Base-by-base conservation (phyloP, 164 flowering plant genomes). In the Pachysandra terminalis region DNA sequence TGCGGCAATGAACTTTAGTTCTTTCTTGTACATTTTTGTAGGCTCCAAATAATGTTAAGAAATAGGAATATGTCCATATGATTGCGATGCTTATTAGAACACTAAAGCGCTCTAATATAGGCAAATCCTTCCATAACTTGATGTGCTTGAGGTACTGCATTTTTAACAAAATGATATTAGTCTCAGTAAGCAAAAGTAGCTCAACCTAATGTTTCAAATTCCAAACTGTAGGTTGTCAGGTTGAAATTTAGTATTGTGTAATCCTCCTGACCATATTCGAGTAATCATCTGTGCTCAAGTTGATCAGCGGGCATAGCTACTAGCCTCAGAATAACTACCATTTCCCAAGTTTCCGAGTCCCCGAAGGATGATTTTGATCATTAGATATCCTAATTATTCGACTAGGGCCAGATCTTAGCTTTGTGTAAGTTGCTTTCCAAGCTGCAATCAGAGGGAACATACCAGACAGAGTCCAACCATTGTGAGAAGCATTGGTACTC, bases 1-100 rank as follows among this genome's bases (percentile, higher is more conserved):
- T 83, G 37, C 96, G 88, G 58, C 96, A 90, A 67, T 83, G 83
- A 16, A 52, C 1, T 64, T 90, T 86, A 59, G 96, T 80, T 35
- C 26, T 56, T 23, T 63, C 61, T 17, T 66, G 58, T 56, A 45
- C 72, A 55, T 69, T 35, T 55, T 51, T 63, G 72, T 69, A 69
- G 51, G 67, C 67, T 54, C 72, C 72, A 4, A 49, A 54, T 17
- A 63, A 32, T 16, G 72, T 69, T 35, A 69, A 61, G 41, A 69
- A 23, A 35, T 62, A 52, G 12, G 72, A 22, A 41, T 62, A 69
- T 24, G 58, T 19, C 72, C 72, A 69, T 61, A 69, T 69, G 53
- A 69, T 40, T 16, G 19, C 49, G 32, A 63, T 63, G 72, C 72
- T 69, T 41, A 69, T 41, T 9, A 69, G 72, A 37, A 69, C 22